phyloP scores from a whole-genome alignment of 495 filamentous ascomycete genomes.

The Staphylotrichum longicolle region DNA sequence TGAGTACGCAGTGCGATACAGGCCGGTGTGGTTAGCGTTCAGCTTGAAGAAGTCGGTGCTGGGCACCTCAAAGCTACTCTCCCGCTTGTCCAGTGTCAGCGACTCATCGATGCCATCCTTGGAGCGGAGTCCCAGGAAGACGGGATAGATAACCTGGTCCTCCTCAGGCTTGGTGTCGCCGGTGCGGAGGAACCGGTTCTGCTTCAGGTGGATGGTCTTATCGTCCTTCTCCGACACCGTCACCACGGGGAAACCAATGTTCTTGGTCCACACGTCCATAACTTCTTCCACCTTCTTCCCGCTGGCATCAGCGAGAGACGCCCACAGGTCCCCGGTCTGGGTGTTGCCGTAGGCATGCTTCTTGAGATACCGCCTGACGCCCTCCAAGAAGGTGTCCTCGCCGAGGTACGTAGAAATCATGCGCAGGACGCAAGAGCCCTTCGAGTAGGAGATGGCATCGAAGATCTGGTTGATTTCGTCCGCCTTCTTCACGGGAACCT shows the following conservation, averaged over 20 bases:
- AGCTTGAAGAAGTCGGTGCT: slow-evolving; percentile 73
- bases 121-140: slow-evolving; percentile 67
- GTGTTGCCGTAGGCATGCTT: slow-evolving; percentile 90
- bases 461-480: slow-evolving; percentile 99
- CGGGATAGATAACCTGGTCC: slow-evolving; percentile 73
- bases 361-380: slow-evolving; percentile 86
- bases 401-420: slow-evolving; percentile 97
- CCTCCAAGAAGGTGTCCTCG: slow-evolving; percentile 90
- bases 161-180: slow-evolving; percentile 79
- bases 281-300: slow-evolving; percentile 81
- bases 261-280: slow-evolving; percentile 78
- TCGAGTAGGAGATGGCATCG: slow-evolving; percentile 95
- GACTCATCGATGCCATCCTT: slow-evolving; percentile 62
- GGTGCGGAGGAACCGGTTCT: slow-evolving; percentile 73
- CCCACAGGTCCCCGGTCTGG: slow-evolving; percentile 86
- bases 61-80: slow-evolving; percentile 66
- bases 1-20: slow-evolving; percentile 71
- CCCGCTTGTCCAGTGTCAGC: slow-evolving; percentile 66
- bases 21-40: slow-evolving; percentile 71
- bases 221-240: slow-evolving; percentile 61
- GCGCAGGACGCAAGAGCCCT: slow-evolving; percentile 91
- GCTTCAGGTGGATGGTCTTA: slow-evolving; percentile 63
- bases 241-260: slow-evolving; percentile 72
- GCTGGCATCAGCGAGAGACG: slow-evolving; percentile 81
- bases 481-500: slow-evolving; percentile 91